Base-by-base conservation (phyloP, 2,329 filamentous ascomycete genomes). In the Sclerotinia spermophila region DNA sequence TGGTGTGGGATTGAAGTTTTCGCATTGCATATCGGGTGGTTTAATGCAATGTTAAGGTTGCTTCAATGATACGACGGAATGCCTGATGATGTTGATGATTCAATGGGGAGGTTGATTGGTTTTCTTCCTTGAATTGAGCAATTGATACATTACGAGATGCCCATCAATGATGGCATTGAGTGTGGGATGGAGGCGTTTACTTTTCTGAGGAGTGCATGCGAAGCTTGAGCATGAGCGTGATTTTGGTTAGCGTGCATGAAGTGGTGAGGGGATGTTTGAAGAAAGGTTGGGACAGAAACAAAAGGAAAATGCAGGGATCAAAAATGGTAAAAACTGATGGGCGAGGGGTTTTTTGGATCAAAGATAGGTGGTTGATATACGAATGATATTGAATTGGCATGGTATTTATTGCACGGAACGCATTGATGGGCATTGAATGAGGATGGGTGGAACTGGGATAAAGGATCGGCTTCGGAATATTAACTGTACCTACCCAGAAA, bases 21-120 rank as follows among this genome's bases (percentile, higher is more conserved):
- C 5, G 42, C 44, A 48, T 51, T 64, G 44, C 44, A 45, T 10
- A 53, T 15, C n/a, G 13, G 48, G n/a, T 64, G n/a, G 61, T 64
- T 48, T 38, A 51, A 51, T 51, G 44, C 61, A 38, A 51, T 64
- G 24, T 51, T 48, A 13, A 27, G n/a, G 48, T 53, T 27, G 59
- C n/a, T 51, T 38, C 30, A 38, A 38, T 51, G 61, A 27, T 38
- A 64, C 51, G 61, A 51, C 10, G 21, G 24, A 24, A 64, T 38
- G 61, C 61, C 24, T 64, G 61, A 38, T 51, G 61, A 45, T 48
- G 60, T 35, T 35, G 42, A 64, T 48, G 30, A 64, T 21, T 45
- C 35, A 64, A 51, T 51, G 44, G 44, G 24, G 44, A 38, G 44
- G 44, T 21, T 17, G 44, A 13, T 27, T 53, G 13, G 27, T 45